These are phyloP conservation scores for Phytophthora sp. DNA, from an alignment of 352 stramenopile genomes.

Conservation along the genomic window DNA sequence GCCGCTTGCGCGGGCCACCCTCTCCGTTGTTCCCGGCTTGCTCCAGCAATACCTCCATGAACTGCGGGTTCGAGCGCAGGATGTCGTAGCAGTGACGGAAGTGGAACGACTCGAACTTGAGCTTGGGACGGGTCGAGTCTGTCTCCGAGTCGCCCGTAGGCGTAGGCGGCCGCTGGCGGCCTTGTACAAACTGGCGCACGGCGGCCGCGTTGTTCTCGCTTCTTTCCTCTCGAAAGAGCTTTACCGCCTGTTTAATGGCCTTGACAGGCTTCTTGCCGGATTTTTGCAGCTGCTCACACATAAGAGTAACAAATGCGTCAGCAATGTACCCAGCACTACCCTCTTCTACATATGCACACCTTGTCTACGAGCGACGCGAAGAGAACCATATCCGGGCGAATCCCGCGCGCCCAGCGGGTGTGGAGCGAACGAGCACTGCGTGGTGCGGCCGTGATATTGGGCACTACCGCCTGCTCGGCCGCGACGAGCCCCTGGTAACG, in stretches of 20 bases:
- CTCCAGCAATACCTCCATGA: conserved; percentile 27
- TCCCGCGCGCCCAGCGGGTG: conserved; percentile 36
- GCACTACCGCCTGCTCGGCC: conserved; percentile 22
- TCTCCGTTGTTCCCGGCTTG: conserved; percentile 3
- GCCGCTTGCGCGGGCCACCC: conserved; percentile 18
- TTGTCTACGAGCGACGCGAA: conserved; percentile 37
- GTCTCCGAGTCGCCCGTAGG: conserved; percentile 21
- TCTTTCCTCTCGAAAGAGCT: conserved; percentile 30
- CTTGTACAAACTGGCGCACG: conserved; percentile 32
- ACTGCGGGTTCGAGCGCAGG: conserved; percentile 18
- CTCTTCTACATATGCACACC: conserved; percentile 1
- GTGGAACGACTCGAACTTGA: conserved; percentile 45
- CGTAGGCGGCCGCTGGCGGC: conserved; percentile 20
- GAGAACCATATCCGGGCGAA: conserved; percentile 35
- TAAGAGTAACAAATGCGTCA: conserved; percentile 18
- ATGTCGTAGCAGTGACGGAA: conserved; percentile 45
- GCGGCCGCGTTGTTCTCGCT: conserved; percentile 29
- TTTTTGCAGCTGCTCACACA: conserved; percentile 24
- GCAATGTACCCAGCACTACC: background rate
- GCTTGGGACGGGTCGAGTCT: conserved; percentile 22
- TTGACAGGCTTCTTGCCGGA: conserved; percentile 26
- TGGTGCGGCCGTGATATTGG: conserved; percentile 12
- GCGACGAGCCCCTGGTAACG: conserved; percentile 33
- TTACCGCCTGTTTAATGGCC: conserved; percentile 24
- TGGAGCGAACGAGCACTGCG: conserved; percentile 39